phyloP scores from a whole-genome alignment of 805 yeast species.

The Metschnikowia dekortorum region DNA sequence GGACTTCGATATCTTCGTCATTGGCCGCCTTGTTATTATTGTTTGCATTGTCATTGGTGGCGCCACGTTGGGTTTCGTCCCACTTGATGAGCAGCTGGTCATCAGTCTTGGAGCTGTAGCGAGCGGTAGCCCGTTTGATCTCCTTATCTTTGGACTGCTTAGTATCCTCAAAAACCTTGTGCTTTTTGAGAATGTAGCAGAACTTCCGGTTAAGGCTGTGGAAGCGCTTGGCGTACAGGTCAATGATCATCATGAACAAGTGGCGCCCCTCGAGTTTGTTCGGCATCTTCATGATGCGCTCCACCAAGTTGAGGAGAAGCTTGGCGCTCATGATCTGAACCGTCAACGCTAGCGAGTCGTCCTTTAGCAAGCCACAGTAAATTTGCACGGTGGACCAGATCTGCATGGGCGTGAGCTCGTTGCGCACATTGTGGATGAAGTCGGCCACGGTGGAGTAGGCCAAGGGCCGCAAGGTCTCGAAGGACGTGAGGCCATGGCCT shows the following conservation, averaged over 20 bases:
- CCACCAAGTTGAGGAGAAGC: constrained; percentile 79
- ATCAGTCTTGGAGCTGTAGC: constrained; percentile 28
- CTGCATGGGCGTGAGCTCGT: constrained; percentile 74
- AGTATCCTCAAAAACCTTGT: constrained; percentile 47
- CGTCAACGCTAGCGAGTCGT: constrained; percentile 74
- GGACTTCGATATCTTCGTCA: not conserved
- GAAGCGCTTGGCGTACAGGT: constrained; percentile 82
- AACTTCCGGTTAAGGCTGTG: constrained; percentile 69
- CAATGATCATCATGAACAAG: constrained; percentile 78
- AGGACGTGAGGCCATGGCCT: constrained; percentile 89
- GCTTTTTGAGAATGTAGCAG: constrained; percentile 59
- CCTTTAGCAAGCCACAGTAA: constrained; percentile 77
- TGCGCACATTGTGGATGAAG: constrained; percentile 85
- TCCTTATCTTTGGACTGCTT: constrained; percentile 39
- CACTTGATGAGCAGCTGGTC: constrained; percentile 1
- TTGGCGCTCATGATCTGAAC: constrained; percentile 98
- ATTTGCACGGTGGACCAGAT: constrained; percentile 83
- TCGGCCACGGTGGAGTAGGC: constrained; percentile 97
- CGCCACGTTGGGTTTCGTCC: not conserved
- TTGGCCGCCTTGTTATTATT: not conserved
- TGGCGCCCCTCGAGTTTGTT: constrained; percentile 80
- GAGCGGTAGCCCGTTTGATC: constrained; percentile 35
- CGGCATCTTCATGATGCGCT: constrained; percentile 76
- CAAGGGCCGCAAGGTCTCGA: constrained; percentile 84
- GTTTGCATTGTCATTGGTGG: not conserved